Percentiles rank a stretch among this genome's conserved stretches.
Conservation (phyloP, 2,329 filamentous ascomycete genomes). For the Diaporthe aspalathi region DNA sequence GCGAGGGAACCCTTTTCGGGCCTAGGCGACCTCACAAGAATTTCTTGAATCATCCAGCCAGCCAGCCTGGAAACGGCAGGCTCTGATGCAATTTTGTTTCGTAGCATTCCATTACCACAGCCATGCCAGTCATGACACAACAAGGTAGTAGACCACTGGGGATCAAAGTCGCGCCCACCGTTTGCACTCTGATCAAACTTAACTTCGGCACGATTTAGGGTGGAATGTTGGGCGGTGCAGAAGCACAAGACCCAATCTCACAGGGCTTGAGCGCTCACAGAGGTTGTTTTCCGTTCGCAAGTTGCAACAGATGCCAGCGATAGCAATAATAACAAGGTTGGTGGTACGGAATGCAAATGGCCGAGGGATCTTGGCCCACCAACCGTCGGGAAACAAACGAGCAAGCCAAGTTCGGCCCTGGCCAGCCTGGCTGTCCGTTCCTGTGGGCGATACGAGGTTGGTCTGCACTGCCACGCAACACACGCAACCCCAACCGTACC, state of each 20-base stretch:
- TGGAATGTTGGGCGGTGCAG: background rate
- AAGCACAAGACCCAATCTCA: background rate
- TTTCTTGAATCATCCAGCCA: constrained; percentile 4
- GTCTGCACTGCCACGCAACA: constrained; percentile 25
- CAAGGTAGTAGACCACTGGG: background rate
- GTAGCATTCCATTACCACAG: background rate
- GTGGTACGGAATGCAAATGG: background rate
- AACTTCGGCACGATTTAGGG: background rate
- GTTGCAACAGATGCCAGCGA: too few relatives aligned
- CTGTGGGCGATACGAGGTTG: constrained; percentile 29
- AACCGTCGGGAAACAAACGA: constrained; percentile 11
- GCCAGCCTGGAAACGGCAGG: background rate
- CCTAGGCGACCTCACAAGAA: background rate
- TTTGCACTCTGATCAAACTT: constrained; percentile 5
- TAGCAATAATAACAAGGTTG: too few relatives aligned
- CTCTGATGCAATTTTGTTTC: constrained; percentile 11
- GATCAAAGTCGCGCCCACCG: background rate
- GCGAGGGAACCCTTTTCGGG: constrained; percentile 8
- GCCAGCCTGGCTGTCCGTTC: constrained; percentile 5
- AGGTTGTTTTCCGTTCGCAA: too few relatives aligned
- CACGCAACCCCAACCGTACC: background rate
- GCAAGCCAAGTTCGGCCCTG: constrained; percentile 17
- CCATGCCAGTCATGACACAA: constrained; percentile 10
- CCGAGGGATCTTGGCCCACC: constrained; percentile 22
- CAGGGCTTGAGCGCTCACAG: background rate